Base-by-base conservation (phyloP, 2,329 filamentous ascomycete genomes). In the Fusarium equiseti region DNA sequence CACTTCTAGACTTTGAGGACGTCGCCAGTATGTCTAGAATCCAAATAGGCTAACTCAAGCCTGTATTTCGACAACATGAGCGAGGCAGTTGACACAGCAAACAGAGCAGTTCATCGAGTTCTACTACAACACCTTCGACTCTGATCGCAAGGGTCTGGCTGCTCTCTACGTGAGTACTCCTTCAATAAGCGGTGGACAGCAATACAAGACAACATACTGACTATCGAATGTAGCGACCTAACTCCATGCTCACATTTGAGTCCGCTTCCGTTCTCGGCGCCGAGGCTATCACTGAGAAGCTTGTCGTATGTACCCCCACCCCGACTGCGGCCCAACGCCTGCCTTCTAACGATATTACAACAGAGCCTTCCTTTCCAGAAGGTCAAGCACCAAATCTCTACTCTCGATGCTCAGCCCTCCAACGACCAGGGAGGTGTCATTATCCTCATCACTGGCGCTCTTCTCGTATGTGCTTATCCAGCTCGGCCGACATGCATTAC, bases 221-320 rank as follows among this genome's bases (percentile, higher is more conserved):
- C 24, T 13, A 26, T 48, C 18, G n/a, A 13, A 9, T 18, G 53
- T 27, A 71, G 68, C 68, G 68, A 18, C 48, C 57, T 20, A n/a
- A 69, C 66, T 98, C 96, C 51, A 97, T 97, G 92, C 87, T 98
- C 82, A 98, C 95, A 53, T 98, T 98, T 78, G 94, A 98, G 87
- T 90, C 87, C 49, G 76, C 84, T 46, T 89, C 91, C 16, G 81
- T 88, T 65, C 85, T 89, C 77, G 95, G 95, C 69, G 83, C 84
- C 38, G 78, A 75, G 26, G 79, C 79, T 32, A 98, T 99, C 76
- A 83, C 91, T 58, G 90, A 93, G 81, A 98, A 98, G 87, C 88
- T 98, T 68, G 80, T 81, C 66, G 95, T 98, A 85, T 76, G 89
- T 81, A 20, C 29, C 20, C 22, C n/a, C 6, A 10, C 11, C 11